Evolutionary conservation across 2,329 filamentous ascomycete species (phyloP), one percentile per base, ranked within the genome.

Genomic region (Podosphaera fusca): DNA sequence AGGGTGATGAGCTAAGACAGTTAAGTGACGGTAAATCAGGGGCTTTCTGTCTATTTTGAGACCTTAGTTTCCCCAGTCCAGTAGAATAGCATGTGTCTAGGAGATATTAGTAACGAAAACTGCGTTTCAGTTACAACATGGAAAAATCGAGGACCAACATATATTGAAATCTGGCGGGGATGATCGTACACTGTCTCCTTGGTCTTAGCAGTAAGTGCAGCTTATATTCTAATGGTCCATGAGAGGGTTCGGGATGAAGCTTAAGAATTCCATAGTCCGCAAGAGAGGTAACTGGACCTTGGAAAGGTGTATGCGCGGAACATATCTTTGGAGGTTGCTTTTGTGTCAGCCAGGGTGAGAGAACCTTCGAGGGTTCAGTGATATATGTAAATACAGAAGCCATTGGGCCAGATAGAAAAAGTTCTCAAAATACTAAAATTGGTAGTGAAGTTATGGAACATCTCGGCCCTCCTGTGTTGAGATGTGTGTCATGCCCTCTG

Each of bases 341-440:
- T 42, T 81, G 76, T 9, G 75, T 79, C 55, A 84, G 77, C 92
- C 92, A 98, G 14, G 92, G 92, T 21, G 90, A 96, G 12, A 85
- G 84, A 40, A 96, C 87, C 68, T 86, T 76, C 1, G 87, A 86
- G 51, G 88, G 87, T 62, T 95, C 84, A 2, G 87, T 82, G 60
- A 95, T 87, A 67, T 86, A 98, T 0, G 90, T 95, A 68, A 98
- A 98, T 63, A 98, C 87, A 10, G 90, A 95, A 58, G 92, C 90
- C 86, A 92, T 94, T 60, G 35, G n/a, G 42, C 40, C 29, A 31
- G 52, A 31, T 36, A 8, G 45, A 49, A 56, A 42, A 31, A 35
- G 21, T 30, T 40, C 35, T 38, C 10, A 38, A 6, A 38, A 10
- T 38, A 38, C 6, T 38, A 10, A 38, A 10, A 5, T 38, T 38